These are phyloP conservation scores for Aspergillus jensenii DNA, from an alignment of 2,329 filamentous ascomycete genomes.

Conservation along the genomic window DNA sequence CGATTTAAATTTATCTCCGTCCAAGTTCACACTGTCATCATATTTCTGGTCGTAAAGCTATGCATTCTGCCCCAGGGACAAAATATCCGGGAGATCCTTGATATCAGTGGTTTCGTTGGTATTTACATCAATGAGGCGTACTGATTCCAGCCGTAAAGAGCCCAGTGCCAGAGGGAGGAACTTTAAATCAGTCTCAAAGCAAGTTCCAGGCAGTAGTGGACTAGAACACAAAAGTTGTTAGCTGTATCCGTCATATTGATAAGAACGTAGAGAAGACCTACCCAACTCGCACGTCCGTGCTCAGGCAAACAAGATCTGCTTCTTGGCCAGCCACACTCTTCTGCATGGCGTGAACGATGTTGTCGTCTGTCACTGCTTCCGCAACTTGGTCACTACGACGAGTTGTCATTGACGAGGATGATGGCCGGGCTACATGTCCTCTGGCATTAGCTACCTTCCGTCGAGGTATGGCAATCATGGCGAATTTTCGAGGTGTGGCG, in stretches of 20 bases:
- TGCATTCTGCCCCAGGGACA: conserved; percentile 37
- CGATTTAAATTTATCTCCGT: neutral
- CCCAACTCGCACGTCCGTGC: conserved; percentile 59
- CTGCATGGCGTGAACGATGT: conserved; percentile 56
- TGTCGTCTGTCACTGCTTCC: conserved; percentile 57
- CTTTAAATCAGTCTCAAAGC: conserved; percentile 56
- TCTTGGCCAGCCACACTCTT: conserved; percentile 50
- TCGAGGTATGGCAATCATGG: conserved; percentile 54
- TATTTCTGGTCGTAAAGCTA: neutral
- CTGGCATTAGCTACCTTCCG: conserved; percentile 42
- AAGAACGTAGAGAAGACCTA: conserved; percentile 32
- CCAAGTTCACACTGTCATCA: neutral
- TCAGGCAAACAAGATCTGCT: conserved; percentile 56
- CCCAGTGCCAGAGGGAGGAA: conserved; percentile 54
- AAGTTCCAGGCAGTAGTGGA: conserved; percentile 54
- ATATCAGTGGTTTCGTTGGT: conserved; percentile 58
- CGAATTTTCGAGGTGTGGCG: conserved; percentile 53
- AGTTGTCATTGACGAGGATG: conserved; percentile 44
- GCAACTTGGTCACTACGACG: conserved; percentile 43
- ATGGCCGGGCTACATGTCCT: conserved; percentile 46
- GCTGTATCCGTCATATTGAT: conserved; percentile 3
- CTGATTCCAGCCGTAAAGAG: conserved; percentile 51
- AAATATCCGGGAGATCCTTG: conserved; percentile 56
- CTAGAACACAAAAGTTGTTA: conserved; percentile 30
- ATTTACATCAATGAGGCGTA: conserved; percentile 56